phyloP scores from a whole-genome alignment of 306 rosid species.

The Dryas octopetala region DNA sequence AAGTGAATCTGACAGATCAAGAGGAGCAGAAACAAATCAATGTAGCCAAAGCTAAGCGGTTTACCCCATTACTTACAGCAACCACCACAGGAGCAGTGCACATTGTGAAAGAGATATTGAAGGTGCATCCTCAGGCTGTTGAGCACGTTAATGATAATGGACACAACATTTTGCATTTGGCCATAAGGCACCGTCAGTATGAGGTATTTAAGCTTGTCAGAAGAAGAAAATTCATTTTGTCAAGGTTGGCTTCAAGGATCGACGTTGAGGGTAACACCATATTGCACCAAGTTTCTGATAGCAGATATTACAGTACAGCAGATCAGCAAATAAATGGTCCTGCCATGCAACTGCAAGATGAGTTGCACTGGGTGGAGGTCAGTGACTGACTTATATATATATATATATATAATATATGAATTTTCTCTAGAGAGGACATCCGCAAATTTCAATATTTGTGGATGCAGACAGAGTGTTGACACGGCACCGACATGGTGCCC shows the following conservation, averaged over 20 bases:
- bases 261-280: background rate
- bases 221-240: background rate
- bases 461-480: no score
- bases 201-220: background rate
- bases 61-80: no score
- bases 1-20: no score
- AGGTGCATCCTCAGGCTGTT: background rate
- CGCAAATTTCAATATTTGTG: no score
- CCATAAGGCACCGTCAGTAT: background rate
- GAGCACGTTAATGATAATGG: background rate
- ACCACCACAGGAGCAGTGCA: no score
- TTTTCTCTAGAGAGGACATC: no score
- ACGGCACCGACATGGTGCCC: no score
- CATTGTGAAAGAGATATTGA: no score
- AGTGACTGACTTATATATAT: no score
- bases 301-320: background rate
- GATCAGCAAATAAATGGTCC: background rate
- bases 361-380: background rate
- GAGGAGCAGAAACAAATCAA: no score
- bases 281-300: background rate
- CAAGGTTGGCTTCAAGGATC: background rate
- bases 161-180: conserved; percentile 5
- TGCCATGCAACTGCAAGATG: background rate
- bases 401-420: no score
- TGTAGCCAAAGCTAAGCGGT: no score